Evolutionary conservation across 2,329 filamentous ascomycete genomes (phyloP), one percentile per base, ranked within the genome.

Genomic region (Fusarium pseudoanthophilum): DNA sequence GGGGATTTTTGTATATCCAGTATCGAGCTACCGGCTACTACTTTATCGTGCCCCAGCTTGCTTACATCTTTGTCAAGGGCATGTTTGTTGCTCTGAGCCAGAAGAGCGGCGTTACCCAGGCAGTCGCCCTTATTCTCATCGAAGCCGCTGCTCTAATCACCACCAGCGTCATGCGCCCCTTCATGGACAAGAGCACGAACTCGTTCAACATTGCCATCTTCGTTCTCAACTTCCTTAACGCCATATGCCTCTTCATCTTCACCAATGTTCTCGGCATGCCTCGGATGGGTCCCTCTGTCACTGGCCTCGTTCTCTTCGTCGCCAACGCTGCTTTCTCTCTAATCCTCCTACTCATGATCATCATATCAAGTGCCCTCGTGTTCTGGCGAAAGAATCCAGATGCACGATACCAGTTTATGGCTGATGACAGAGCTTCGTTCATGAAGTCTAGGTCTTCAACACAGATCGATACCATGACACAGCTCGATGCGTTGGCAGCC

Each of bases 181-280:
- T 94, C 91, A 98, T 98, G 95, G 95, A 98, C 87, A 97, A 97
- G 90, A 95, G 95, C 85, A 97, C 94, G 64, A 98, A 97, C 82
- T 91, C 92, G 46, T 97, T 97, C 88, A 98, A 98, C 84, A 97
- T 98, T 78, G 90, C 94, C 69, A 98, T 98, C 77, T 92, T 91
- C 69, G 92, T 91, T 45, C 87, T 97, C 83, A 97, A 97, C 86
- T 97, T 98, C 82, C 81, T 98, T 79, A 97, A 96, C 83, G 89
- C 92, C 64, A 91, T 98, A 81, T 96, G 97, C 85, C 85, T 98
- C 30, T 86, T 98, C 65, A 90, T 98, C 76, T 97, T 97, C 85
- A 94, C 93, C 28, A 89, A 92, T 66, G 90, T 97, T 49, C 97
- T 98, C 82, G 91, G 92, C 74, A 92, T 95, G 76, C 95, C 95